These are phyloP conservation scores for Tardiomyces depauwii DNA, from an alignment of 1,139 yeast genomes.

Conservation along the genomic window DNA sequence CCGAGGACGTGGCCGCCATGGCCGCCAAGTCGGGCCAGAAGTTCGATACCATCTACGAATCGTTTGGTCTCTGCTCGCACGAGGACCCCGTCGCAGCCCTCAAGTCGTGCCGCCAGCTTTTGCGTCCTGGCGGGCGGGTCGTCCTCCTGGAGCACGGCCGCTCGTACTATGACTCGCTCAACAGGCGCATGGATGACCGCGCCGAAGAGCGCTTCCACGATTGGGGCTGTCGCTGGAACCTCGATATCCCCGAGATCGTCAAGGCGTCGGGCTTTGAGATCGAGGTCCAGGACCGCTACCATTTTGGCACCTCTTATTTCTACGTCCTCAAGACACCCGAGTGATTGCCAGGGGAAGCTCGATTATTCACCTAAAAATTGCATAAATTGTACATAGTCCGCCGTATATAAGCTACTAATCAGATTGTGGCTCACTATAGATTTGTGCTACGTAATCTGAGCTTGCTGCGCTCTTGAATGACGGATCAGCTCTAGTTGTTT, in stretches of 20 bases:
- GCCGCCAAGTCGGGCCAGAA: conserved; percentile 36
- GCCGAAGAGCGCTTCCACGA: conserved; percentile 75
- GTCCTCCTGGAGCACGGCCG: conserved; percentile 88
- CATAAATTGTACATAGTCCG: no score
- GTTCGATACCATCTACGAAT: conserved; percentile 87
- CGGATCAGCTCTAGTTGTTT: no score
- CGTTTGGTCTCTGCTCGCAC: conserved; percentile 93
- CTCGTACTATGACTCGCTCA: conserved; percentile 66
- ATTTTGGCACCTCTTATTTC: conserved; percentile 73
- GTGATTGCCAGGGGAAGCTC: no score
- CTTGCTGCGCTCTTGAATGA: no score
- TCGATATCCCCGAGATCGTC: conserved; percentile 79
- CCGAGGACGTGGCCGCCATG: conserved; percentile 64
- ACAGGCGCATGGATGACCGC: conserved; percentile 69
- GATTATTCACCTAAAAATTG: no score
- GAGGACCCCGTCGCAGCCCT: conserved; percentile 83
- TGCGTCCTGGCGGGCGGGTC: conserved; percentile 87
- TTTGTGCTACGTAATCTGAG: no score
- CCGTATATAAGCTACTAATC: no score
- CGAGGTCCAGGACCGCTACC: conserved; percentile 67
- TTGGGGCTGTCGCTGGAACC: conserved; percentile 98
- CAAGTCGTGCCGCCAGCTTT: conserved; percentile 54
- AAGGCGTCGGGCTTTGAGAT: conserved; percentile 78
- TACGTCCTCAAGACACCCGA: conserved; percentile 12
- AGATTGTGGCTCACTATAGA: no score